Base-by-base conservation (phyloP, 1,284 basidiomycete genomes). In the Wolfiporia cocos region DNA sequence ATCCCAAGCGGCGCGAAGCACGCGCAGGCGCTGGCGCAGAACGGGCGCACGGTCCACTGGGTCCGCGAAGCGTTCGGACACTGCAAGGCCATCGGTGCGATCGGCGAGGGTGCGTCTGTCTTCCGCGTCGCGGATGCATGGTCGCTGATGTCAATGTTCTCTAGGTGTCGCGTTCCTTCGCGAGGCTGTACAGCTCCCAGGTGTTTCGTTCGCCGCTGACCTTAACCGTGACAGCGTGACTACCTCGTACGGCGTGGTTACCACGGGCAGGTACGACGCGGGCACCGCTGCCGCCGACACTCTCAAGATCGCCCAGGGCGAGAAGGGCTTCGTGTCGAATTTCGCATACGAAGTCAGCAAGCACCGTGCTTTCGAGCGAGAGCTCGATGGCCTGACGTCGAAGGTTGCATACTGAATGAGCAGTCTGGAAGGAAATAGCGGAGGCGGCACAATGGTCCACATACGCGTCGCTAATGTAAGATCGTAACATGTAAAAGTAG, bases 11-110 rank as follows among this genome's bases (percentile, higher is more conserved):
- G 86, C 1, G 61, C 61, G 9, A 67, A 73, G 35, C 74, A 78
- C 49, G 71, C 66, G 10, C 70, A 76, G 52, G 58, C 68, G 24
- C 68, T 89, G 20, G 63, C 62, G 12, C 61, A 61, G 29, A 76
- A 71, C 43, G 84, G 81, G 3, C 69, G 83, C 5, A 71, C 64
- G 10, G 59, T 84, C 5, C 83, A 90, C 55, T 88, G 82, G 71
- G 70, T 84, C 2, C 71, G 81, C 31, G 87, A 91, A 62, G 78
- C 86, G 1, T 90, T 86, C 62, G 83, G 83, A 19, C 87, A 90
- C 59, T 77, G 78, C 60, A 89, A 90, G 63, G 57, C 80, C 10
- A 85, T 90, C 39, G 82, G 77, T n/a, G 85, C 79, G 4, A 68
- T 82, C 29, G 87, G 85, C 15, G 73, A 80, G 60, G 80, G 80